Base-by-base conservation (phyloP, 345 rosid species). In the Hibiscus tridactylites region DNA sequence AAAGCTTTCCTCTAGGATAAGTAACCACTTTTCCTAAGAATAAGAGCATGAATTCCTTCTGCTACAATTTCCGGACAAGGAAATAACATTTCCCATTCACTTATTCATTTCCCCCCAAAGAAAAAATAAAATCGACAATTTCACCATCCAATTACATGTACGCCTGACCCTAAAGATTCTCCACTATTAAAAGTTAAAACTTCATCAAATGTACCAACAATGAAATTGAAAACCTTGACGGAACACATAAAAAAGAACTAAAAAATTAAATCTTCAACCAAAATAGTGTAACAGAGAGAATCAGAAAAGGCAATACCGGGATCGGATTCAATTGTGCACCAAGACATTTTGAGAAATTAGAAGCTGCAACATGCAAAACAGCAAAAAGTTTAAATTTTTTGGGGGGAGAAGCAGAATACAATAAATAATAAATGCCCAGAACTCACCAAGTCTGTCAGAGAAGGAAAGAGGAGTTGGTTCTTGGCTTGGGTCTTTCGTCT, bases 291-390 rank as follows among this genome's bases (percentile, higher is more conserved):
- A 19, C 2, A 57, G 6, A 57, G 15, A 57, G 61, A 57, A 26
- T 21, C 5, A 57, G n/a, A 3, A 54, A 39, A 39, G 61, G 44
- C 74, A 65, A 24, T 85, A 94, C 97, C 98, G 24, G 98, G 98
- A 82, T 94, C 98, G 7, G 98, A 94, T 79, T 94, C 98, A 11
- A 94, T 91, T 12, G 98, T 94, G 86, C 98, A 91, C 97, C 98
- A 94, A 84, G 98, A 94, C 98, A 94, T 94, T 81, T 62, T 61
- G 71, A 65, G 28, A 44, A 44, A 44, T 59, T 71, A 37, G 35
- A 24, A 59, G 74, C 37, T 13, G 52, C 11, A 6, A 19, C 26
- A 63, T 6, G 11, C 33, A 24, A 42, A 66, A 47, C 52, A 44
- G 53, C 11, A 44, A 39, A 44, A 10, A 0, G 13, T 44, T 11